Evolutionary conservation across 164 flowering plant species (phyloP).

Genomic region (Platanus orientalis): DNA sequence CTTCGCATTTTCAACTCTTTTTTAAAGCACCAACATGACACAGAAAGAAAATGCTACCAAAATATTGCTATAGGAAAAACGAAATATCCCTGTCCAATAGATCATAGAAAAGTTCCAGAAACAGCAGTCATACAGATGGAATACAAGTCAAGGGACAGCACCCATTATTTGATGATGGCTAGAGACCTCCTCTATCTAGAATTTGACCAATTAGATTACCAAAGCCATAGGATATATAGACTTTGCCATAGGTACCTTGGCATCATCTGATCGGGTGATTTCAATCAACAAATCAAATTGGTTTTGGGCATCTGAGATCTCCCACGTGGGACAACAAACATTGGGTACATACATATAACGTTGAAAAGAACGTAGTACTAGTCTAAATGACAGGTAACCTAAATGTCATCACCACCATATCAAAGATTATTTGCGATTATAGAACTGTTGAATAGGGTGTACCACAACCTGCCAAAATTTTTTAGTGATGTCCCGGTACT

Average conservation of each 20-base stretch:
- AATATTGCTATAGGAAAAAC: neutral
- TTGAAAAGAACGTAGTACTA: no score
- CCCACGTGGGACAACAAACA: no score
- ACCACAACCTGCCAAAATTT: slow-evolving; percentile 76
- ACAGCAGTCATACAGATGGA: neutral
- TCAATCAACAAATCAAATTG: no score
- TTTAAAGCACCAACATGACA: neutral
- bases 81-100: neutral
- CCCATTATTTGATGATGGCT: neutral
- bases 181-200: neutral
- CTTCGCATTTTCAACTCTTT: neutral
- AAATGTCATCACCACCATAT: neutral
- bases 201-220: neutral
- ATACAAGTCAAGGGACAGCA: neutral
- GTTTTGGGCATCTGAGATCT: no score
- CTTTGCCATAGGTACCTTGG: no score
- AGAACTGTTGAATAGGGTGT: slow-evolving; percentile 3
- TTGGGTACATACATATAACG: no score
- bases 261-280: no score
- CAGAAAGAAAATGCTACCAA: neutral
- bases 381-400: no score
- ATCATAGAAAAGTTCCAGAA: neutral
- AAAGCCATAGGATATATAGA: no score
- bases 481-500: slow-evolving; percentile 59
- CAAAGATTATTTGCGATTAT: neutral